These are phyloP conservation scores for Cardamine occulta DNA, from an alignment of 345 rosid species.

Conservation along the genomic window DNA sequence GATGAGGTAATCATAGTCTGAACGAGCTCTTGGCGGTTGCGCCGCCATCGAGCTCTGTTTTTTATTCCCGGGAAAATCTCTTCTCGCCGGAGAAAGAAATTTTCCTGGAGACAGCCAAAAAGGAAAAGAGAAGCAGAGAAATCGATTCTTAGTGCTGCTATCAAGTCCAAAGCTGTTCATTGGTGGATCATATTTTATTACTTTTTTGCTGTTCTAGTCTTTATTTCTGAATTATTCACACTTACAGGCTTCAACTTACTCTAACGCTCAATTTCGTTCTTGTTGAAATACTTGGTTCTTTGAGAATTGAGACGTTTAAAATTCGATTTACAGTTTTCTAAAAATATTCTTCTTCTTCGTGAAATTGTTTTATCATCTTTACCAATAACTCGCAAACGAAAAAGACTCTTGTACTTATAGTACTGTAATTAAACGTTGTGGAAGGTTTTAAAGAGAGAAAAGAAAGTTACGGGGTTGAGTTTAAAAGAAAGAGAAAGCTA, in stretches of 20 bases:
- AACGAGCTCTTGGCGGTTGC: conserved; percentile 57
- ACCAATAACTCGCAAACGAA: neutral
- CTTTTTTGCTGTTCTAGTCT: neutral
- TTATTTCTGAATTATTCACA: neutral
- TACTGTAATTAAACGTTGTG: neutral
- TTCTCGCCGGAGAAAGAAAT: neutral
- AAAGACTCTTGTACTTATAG: neutral
- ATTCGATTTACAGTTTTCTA: neutral
- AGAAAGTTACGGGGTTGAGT: neutral
- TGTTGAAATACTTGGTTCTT: neutral
- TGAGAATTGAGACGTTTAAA: neutral
- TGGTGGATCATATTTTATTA: conserved; percentile 29
- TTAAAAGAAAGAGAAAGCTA: neutral
- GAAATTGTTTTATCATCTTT: neutral
- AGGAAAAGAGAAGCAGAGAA: conserved; percentile 1
- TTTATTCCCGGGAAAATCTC: neutral
- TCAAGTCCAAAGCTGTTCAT: conserved; percentile 17
- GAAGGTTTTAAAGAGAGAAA: neutral
- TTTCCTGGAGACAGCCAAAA: conserved; percentile 25
- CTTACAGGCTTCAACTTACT: conserved; percentile 10
- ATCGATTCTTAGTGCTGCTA: neutral
- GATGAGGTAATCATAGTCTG: conserved; percentile 59
- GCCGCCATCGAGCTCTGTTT: conserved; percentile 49
- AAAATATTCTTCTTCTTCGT: neutral
- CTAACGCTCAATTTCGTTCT: neutral